Conservation (phyloP, 169 alveolate genomes). For the Plasmodium ovale region DNA sequence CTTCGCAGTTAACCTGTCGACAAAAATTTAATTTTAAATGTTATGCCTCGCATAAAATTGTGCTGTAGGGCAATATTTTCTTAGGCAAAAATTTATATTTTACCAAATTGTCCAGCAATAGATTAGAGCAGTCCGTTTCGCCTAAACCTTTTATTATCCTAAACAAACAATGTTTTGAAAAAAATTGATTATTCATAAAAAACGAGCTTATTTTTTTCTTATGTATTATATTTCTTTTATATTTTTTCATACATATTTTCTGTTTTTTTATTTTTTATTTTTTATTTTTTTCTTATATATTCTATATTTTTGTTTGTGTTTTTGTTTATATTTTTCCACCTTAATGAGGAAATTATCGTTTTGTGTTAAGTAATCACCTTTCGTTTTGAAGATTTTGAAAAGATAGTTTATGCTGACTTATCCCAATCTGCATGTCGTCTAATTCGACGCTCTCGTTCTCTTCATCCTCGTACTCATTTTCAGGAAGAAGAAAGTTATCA, state of each 20-base stretch:
- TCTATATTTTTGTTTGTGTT: too few species aligned
- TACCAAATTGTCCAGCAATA: slow-evolving; percentile 53
- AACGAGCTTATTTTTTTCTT: too few species aligned
- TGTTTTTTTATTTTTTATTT: too few species aligned
- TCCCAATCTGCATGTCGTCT: slow-evolving; percentile 6
- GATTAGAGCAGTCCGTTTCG: slow-evolving; percentile 34
- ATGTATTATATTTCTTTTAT: too few species aligned
- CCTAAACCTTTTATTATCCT: slow-evolving; percentile 64
- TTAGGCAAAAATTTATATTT: neutral
- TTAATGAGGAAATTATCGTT: neutral
- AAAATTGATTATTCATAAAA: neutral
- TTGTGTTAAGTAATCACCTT: slow-evolving; percentile 17
- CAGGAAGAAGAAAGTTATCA: slow-evolving; percentile 47
- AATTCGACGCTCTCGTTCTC: slow-evolving; percentile 27
- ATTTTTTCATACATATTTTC: too few species aligned
- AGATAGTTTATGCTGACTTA: slow-evolving; percentile 46
- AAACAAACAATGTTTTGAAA: neutral
- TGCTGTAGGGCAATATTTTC: neutral
- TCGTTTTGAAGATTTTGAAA: slow-evolving; percentile 46
- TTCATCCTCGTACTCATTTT: slow-evolving; percentile 5
- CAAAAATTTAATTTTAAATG: slow-evolving; percentile 2
- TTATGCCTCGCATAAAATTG: too few species aligned
- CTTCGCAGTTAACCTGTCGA: slow-evolving; percentile 57
- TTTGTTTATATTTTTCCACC: slow-evolving; percentile 17
- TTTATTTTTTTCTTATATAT: too few species aligned